Evolutionary conservation across 164 flowering plant genomes (phyloP), one percentile per base, ranked within the genome.

Genomic region (Piper betle): DNA sequence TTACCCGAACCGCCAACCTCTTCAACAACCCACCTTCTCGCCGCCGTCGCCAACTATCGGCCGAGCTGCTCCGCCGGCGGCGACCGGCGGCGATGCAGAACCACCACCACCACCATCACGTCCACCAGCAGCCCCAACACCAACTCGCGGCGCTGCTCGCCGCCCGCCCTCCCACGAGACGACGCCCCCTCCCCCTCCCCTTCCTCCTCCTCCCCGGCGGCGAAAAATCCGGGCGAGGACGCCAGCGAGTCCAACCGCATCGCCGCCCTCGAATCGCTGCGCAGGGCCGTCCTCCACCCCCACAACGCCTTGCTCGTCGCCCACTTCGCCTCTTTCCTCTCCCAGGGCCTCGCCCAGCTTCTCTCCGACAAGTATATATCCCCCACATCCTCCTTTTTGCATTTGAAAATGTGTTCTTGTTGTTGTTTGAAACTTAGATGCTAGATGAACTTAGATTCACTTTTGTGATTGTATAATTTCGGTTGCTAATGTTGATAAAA

Each of bases 51-150:
- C 33, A 25, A 25, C 33, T 25, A 25, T 25, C 33, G 6, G 50
- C 50, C 50, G 1, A 46, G 4, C 57, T 6, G 20, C 18, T 5
- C 57, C 20, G 33, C 33, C 60, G 59, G 46, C 52, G 16, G 65
- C 55, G 63, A n/a, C 37, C 19, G 57, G 53, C 57, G 16, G 72
- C 46, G 72, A 88, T 88, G 96, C 96, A 91, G 76, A 81, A 89
- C n/a, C 84, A 85, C 50, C 96, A 88, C 54, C 96, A 81, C 55
- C 96, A 87, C 39, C 46, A 42, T 10, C 96, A 91, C 74, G 82
- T 87, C n/a, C 84, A 85, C 53, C 96, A 88, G 48, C 96, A 88
- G 48, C 96, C 85, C 39, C 96, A 87, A 53, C 95, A 88, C 59
- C 92, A 91, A 62, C 79, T 92, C 39, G 95, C 82, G 5, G 82